A percentile compares a stretch with the other conserved stretches of the same genome.
These are phyloP conservation scores for Dysphania ambrosioides DNA, from an alignment of 148 eudicot genomes.

Conservation along the genomic window DNA sequence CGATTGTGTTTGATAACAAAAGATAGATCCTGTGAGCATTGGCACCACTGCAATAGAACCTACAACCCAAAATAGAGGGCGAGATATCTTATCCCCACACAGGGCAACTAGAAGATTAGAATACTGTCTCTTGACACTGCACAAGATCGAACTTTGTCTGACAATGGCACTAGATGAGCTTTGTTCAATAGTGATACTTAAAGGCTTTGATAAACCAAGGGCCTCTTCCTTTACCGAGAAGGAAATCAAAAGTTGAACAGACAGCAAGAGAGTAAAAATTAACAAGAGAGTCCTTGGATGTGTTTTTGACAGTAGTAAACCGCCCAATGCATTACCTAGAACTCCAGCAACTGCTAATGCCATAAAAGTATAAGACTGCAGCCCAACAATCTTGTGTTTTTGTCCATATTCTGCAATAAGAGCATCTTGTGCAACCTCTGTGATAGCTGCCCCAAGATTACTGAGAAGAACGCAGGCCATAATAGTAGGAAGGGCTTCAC, in stretches of 20 bases:
- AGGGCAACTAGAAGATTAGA: constrained; percentile 56
- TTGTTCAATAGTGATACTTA: constrained; percentile 2
- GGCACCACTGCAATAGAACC: constrained; percentile 67
- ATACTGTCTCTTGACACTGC: constrained; percentile 49
- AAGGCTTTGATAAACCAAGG: constrained; percentile 49
- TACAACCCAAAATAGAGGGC: constrained; percentile 69
- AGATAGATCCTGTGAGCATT: constrained; percentile 72
- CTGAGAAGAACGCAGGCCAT: constrained; percentile 76
- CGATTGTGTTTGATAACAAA: constrained; percentile 82
- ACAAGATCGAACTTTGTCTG: constrained; percentile 28
- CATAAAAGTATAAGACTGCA: constrained; percentile 87
- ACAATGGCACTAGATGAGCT: constrained; percentile 16
- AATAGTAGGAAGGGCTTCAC: constrained; percentile 59
- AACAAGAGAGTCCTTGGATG: constrained; percentile 53
- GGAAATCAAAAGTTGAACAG: constrained; percentile 50
- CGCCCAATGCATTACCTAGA: constrained; percentile 75
- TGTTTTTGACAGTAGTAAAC: constrained; percentile 53
- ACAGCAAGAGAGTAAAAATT: constrained; percentile 48
- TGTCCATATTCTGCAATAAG: constrained; percentile 88
- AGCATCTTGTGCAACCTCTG: constrained; percentile 93
- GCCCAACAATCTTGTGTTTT: constrained; percentile 56
- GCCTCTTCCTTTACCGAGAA: constrained; percentile 52
- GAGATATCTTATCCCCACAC: constrained; percentile 41
- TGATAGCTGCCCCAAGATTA: constrained; percentile 83
- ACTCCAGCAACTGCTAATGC: constrained; percentile 88